Base-by-base conservation (phyloP, 345 rosid species). In the Acer negundo region DNA sequence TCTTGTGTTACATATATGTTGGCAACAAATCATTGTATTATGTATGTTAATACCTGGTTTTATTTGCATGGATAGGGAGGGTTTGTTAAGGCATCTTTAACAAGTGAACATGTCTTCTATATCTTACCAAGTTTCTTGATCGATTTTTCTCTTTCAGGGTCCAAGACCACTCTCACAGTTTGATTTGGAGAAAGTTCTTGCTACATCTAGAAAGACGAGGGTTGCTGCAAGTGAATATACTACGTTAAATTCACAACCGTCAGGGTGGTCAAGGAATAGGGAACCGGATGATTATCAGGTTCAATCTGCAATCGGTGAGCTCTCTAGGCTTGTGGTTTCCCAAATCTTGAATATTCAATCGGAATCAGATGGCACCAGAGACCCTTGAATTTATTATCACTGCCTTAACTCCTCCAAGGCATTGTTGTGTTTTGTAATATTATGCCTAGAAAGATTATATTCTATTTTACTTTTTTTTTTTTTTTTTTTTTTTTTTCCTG, bases 281-380 rank as follows among this genome's bases (percentile, higher is more conserved):
- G 93, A 87, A 15, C 72, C 94, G 7, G 95, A 88, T 80, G 99
- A 94, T 67, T 84, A 86, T 72, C 89, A 74, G 70, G 95, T 92
- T 56, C 95, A 92, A 79, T 90, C 92, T 51, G 90, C 95, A 2
- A 94, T 94, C 24, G 89, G 75, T 79, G 98, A 94, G 81, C 87
- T 96, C 77, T 91, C 97, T 28, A 92, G 87, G 89, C 90, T 92
- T 79, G 88, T 92, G 23, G 86, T 92, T 49, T 90, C 97, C 44
- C 99, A 92, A 67, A 76, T 96, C 62, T 80, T 91, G 79, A 94
- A 94, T 80, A 86, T 92, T 76, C 97, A 84, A 79, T 67, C 93
- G 6, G 98, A 91, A 63, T 70, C 81, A 24, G 77, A 74, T 26
- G 20, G 62, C 26, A n/a, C 28, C 93, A 86, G 79, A 94, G 91